These are phyloP conservation scores for Oryza punctata DNA, from an alignment of 176 grass and related monocot species.

Conservation along the genomic window DNA sequence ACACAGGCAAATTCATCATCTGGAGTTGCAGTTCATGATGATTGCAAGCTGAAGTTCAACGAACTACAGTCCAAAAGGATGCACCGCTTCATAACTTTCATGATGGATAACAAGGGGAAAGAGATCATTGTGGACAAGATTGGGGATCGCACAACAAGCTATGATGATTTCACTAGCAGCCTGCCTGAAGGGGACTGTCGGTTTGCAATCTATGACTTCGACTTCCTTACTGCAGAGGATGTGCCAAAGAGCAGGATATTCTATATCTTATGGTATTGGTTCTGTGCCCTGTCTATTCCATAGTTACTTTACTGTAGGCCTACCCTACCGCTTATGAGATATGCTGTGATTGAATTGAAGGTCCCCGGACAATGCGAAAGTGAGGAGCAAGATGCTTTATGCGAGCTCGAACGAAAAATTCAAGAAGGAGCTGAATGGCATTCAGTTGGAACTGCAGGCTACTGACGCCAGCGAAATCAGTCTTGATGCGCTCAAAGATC, in stretches of 20 bases:
- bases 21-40: slow-evolving; percentile 70
- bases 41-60: slow-evolving; percentile 72
- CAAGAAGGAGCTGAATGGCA: slow-evolving; percentile 66
- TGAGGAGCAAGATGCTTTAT: slow-evolving; percentile 94
- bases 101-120: slow-evolving; percentile 65
- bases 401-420: slow-evolving; percentile 71
- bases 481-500: slow-evolving; percentile 63
- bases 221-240: slow-evolving; percentile 74
- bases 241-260: slow-evolving; percentile 93
- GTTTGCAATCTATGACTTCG: slow-evolving; percentile 76
- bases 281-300: neutral
- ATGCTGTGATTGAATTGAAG: slow-evolving; percentile 37
- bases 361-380: slow-evolving; percentile 61
- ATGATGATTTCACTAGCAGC: slow-evolving; percentile 59
- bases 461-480: slow-evolving; percentile 75
- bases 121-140: slow-evolving; percentile 73
- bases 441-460: slow-evolving; percentile 80
- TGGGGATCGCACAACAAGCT: slow-evolving; percentile 51
- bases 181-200: slow-evolving; percentile 78
- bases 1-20: slow-evolving; percentile 67
- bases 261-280: slow-evolving; percentile 77
- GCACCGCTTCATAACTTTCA: slow-evolving; percentile 73
- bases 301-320: neutral
- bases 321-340: neutral
- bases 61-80: slow-evolving; percentile 86